phyloP scores from a whole-genome alignment of 805 yeast genomes.

The Yarrowia sp. region DNA sequence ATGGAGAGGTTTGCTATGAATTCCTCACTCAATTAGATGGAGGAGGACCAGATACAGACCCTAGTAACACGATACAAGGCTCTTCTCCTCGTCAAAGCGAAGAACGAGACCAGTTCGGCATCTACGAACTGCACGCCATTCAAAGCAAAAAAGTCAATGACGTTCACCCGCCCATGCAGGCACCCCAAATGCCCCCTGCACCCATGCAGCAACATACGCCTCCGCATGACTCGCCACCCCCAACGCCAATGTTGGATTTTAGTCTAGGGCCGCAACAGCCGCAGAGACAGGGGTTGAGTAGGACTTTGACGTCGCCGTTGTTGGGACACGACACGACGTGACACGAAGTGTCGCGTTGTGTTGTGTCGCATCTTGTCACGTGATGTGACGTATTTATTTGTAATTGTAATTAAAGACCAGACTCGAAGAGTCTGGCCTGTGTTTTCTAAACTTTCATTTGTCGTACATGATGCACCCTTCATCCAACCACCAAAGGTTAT shows the following conservation, averaged over 20 bases:
- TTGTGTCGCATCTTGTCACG: no score
- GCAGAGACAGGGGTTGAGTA: background rate
- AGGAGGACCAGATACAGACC: background rate
- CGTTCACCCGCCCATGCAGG: background rate
- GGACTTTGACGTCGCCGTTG: background rate
- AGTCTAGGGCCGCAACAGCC: background rate
- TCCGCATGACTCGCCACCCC: background rate
- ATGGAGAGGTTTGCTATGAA: constrained; percentile 58
- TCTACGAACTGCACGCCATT: constrained; percentile 13
- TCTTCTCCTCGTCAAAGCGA: background rate
- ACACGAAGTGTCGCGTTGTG: no score
- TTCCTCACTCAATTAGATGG: background rate
- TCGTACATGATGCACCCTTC: no score
- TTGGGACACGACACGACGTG: background rate
- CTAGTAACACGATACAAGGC: background rate
- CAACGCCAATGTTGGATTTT: constrained; percentile 18
- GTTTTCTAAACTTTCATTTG: no score
- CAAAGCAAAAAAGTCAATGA: constrained; percentile 10
- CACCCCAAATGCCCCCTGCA: background rate
- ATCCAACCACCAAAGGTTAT: no score
- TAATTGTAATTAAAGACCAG: no score
- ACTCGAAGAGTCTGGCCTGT: no score
- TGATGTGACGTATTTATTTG: background rate
- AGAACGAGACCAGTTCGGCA: background rate
- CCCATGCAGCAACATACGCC: background rate